A percentile compares a stretch with the other conserved stretches of the same genome.
Conservation (phyloP, 1,284 basidiomycete species). For the Hymenochaete sp. region DNA sequence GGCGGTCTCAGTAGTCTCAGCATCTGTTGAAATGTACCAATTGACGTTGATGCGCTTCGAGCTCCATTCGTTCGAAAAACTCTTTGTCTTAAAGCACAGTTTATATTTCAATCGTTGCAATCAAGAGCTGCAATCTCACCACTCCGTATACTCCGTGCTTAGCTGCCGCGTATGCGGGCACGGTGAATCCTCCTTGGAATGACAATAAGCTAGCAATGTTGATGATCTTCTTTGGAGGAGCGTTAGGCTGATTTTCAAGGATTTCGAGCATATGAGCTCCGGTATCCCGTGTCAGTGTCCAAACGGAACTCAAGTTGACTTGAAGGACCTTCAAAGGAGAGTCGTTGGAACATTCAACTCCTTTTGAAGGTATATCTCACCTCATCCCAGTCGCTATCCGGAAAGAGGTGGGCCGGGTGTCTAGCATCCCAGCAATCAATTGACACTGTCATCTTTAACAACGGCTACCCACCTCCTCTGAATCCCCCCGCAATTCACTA, state of each 20-base stretch:
- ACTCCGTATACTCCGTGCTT: slow-evolving; percentile 71
- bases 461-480: slow-evolving; percentile 79
- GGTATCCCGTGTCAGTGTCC: slow-evolving; percentile 28
- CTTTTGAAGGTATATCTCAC: slow-evolving; percentile 1
- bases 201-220: slow-evolving; percentile 30
- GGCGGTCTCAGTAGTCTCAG: slow-evolving; percentile 10
- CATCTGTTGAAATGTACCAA: slow-evolving; percentile 10
- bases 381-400: slow-evolving; percentile 39
- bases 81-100: slow-evolving; percentile 23
- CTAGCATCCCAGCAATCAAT: background rate
- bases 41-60: slow-evolving; percentile 47
- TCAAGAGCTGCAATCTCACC: background rate
- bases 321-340: slow-evolving; percentile 23
- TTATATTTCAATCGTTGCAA: background rate
- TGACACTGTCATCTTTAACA: slow-evolving; percentile 25
- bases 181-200: slow-evolving; percentile 56
- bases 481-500: slow-evolving; percentile 94
- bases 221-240: slow-evolving; percentile 31
- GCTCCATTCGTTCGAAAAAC: slow-evolving; percentile 37
- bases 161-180: slow-evolving; percentile 89
- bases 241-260: slow-evolving; percentile 26
- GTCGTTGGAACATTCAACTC: background rate
- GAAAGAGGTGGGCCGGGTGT: slow-evolving; percentile 38
- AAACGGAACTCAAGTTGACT: slow-evolving; percentile 31
- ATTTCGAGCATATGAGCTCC: slow-evolving; percentile 31